phyloP scores from a whole-genome alignment of 441 rosid species.

The Adansonia grandidieri region DNA sequence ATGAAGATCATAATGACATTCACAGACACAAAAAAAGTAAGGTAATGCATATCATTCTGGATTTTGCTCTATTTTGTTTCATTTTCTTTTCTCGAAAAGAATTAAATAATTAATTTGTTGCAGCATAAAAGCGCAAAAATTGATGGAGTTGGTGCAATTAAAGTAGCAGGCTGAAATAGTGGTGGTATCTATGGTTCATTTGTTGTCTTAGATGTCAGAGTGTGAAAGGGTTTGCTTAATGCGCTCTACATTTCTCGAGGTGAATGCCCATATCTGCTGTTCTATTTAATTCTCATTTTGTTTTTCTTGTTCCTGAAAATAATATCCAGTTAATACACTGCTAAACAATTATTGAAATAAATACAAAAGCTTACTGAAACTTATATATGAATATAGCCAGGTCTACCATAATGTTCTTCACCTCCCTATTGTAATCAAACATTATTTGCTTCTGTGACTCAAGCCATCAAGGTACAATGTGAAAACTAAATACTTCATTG shows the following conservation, averaged over 20 bases:
- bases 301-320: background rate
- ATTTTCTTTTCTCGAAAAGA: too few species aligned
- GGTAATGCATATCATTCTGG: slow-evolving; percentile 51
- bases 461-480: too few species aligned
- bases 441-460: too few species aligned
- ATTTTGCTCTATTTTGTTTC: background rate
- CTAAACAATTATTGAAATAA: background rate
- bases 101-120: background rate
- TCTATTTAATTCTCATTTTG: background rate
- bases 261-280: slow-evolving; percentile 24
- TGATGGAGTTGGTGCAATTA: background rate
- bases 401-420: too few species aligned
- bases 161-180: background rate
- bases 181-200: slow-evolving; percentile 14
- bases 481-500: too few species aligned
- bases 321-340: background rate
- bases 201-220: slow-evolving; percentile 39
- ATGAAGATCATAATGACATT: slow-evolving; percentile 77
- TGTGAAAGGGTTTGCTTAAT: slow-evolving; percentile 42
- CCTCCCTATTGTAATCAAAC: too few species aligned
- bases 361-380: too few species aligned
- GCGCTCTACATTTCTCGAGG: slow-evolving; percentile 32
- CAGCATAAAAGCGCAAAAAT: background rate
- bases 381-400: too few species aligned
- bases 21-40: slow-evolving; percentile 90